Evolutionary conservation across 305 asterid species (phyloP), one percentile per base, ranked within the genome.

Genomic region (Andrographis paniculata): DNA sequence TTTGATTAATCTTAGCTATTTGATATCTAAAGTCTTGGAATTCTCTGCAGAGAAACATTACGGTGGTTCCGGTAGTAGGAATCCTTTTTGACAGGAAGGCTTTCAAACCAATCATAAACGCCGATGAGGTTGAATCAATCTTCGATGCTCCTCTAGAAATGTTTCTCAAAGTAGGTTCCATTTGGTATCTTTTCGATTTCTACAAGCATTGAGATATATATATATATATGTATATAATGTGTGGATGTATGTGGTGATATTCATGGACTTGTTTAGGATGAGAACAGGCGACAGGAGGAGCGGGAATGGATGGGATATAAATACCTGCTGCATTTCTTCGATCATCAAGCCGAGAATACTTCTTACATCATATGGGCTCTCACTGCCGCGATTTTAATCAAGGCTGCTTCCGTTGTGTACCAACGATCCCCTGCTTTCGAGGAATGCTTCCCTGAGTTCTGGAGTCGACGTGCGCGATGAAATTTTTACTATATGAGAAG

Each of bases 101-200:
- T 41, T 80, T 78, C 65, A 64, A 19, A 31, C 86, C 81, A 5
- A 62, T 58, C 33, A 74, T 60, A 35, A 83, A 78, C 62, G 67
- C 79, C 17, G 78, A 72, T 36, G 94, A 87, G 64, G 94, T 87
- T 59, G 94, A 78, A 55, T 69, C 79, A 3, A 53, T 83, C 36
- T 87, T 87, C 22, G 79, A 83, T 64, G 91, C 87, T 51, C 94
- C 94, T 12, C 43, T 83, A 48, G 82, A 80, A 55, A 87, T 80
- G 91, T 83, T 87, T 76, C 89, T 83, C 45, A 78, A 78, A 91
- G 96, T 83, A 17, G 44, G 45, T 47, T 48, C 44, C 10, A 10
- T 39, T 46, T 9, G 4, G 15, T 6, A 43, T 20, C 47, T 10
- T 43, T 43, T 14, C 6, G 2, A 7, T 33, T 33, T 7, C 12